A percentile compares a stretch with the other conserved stretches of the same genome.
These are phyloP conservation scores for Tetratostichococcus sp. DNA, from an alignment of 139 green algal species.

Conservation along the genomic window DNA sequence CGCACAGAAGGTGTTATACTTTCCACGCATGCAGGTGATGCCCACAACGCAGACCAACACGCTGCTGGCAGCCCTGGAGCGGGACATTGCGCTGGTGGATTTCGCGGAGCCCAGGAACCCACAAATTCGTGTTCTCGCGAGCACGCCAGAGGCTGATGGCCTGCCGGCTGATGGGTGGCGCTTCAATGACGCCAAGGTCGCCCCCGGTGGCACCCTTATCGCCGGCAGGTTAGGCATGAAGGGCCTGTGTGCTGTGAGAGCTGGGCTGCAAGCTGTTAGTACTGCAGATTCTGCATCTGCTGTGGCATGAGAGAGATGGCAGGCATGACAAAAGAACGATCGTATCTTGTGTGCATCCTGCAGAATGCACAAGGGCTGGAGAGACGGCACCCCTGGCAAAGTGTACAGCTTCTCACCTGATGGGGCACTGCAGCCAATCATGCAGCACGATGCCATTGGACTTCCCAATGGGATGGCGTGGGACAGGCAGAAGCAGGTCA, in stretches of 20 bases:
- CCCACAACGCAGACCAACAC: background rate
- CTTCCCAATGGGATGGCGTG: slow-evolving; percentile 53
- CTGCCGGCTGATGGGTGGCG: background rate
- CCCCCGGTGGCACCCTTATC: background rate
- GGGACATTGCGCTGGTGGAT: background rate
- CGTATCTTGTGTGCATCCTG: too few relatives aligned
- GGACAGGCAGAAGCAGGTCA: slow-evolving; percentile 14
- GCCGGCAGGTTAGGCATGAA: background rate
- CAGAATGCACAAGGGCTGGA: slow-evolving; percentile 39
- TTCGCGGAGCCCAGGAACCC: background rate
- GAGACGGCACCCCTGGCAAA: slow-evolving; percentile 29
- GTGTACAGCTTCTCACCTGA: slow-evolving; percentile 17
- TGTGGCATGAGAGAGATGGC: too few relatives aligned
- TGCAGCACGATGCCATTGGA: slow-evolving; percentile 5
- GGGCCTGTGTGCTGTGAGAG: too few relatives aligned
- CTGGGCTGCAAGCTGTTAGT: background rate
- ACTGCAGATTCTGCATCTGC: too few relatives aligned
- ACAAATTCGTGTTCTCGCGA: background rate
- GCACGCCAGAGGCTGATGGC: background rate
- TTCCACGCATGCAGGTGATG: background rate
- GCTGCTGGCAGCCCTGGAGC: background rate
- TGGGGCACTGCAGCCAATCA: background rate
- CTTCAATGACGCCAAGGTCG: background rate
- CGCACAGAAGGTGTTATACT: too few relatives aligned
- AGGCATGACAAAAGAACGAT: too few relatives aligned